phyloP scores from a whole-genome alignment of 1,284 basidiomycete genomes.

The Hymenochaete sp. region DNA sequence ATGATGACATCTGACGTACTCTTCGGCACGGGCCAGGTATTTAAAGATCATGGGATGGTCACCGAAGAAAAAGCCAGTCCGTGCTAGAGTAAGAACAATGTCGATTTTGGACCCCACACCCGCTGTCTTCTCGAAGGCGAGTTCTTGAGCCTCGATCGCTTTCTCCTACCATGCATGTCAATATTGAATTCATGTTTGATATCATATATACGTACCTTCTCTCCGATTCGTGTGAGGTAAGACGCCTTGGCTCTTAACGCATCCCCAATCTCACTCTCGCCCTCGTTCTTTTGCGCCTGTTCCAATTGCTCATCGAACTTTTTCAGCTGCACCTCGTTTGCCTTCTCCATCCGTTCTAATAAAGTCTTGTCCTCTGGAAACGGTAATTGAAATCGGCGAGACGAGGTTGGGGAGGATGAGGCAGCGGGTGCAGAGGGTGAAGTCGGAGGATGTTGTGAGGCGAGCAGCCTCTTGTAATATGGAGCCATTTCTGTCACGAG shows the following conservation, averaged over 20 bases:
- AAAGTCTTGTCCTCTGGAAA: conserved; percentile 50
- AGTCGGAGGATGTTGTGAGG: conserved; percentile 19
- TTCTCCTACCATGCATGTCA: conserved; percentile 41
- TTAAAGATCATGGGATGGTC: conserved; percentile 70
- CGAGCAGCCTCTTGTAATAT: conserved; percentile 55
- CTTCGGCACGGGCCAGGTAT: conserved; percentile 76
- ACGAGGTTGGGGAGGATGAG: conserved; percentile 22
- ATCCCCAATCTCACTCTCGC: conserved; percentile 90
- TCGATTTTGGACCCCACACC: conserved; percentile 93
- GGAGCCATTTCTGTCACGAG: conserved; percentile 64
- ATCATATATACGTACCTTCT: conserved; percentile 51
- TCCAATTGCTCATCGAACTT: conserved; percentile 73
- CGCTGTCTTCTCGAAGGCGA: conserved; percentile 87
- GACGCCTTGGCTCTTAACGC: conserved; percentile 79
- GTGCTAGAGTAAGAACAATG: conserved; percentile 80
- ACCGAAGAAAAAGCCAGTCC: conserved; percentile 88
- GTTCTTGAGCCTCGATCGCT: conserved; percentile 72
- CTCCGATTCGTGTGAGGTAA: conserved; percentile 85
- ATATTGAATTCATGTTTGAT: not conserved
- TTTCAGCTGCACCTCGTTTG: conserved; percentile 71
- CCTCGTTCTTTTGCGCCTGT: conserved; percentile 86
- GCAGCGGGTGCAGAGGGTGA: conserved; percentile 23
- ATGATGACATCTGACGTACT: conserved; percentile 42
- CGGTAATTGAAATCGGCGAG: conserved; percentile 22
- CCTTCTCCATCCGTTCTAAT: conserved; percentile 61